Evolutionary conservation across 179 eudicot genomes (phyloP), one percentile per base, ranked within the genome.

Genomic region (Drosera spatulata): DNA sequence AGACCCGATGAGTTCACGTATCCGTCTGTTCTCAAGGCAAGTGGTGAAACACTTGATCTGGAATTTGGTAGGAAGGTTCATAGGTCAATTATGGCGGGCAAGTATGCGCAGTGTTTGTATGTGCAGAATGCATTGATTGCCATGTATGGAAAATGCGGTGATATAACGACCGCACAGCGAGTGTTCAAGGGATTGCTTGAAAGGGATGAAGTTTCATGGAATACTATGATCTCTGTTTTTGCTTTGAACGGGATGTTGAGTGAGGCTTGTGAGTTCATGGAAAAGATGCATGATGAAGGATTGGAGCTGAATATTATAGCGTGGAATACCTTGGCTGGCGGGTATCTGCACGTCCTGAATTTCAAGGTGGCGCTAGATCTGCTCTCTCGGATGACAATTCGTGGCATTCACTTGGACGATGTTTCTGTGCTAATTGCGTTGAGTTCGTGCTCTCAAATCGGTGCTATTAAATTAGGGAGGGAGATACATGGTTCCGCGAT

Each of bases 121-220:
- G 95, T 88, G 66, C 85, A 75, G 60, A 91, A 91, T 76, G 87
- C 97, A 37, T 71, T 91, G 67, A 72, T 91, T 41, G 82, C 91
- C 43, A 85, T 91, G 98, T 91, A 91, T 70, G 85, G 79, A 14
- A 85, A 78, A 75, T 91, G 95, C 74, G 95, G 96, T 48, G 87
- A 83, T 63, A 74, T 88, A 39, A 77, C 76, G 52, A 62, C 64
- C 50, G 91, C 98, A 62, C 81, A 87, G 44, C 49, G 66, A 12
- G 22, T 91, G 59, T 91, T 91, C 54, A 75, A 88, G 43, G 66
- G 71, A 61, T 62, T 91, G 87, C 72, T 60, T 6, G 64, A 61
- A 12, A 84, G 69, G 69, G 96, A 91, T 69, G 66, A 69, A n/a
- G 80, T 85, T 66, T 82, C 98, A 14, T 88, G 96, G 98, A 91